Evolutionary conservation across 345 rosid genomes (phyloP).

Genomic region (Diplotaxis tenuifolia): DNA sequence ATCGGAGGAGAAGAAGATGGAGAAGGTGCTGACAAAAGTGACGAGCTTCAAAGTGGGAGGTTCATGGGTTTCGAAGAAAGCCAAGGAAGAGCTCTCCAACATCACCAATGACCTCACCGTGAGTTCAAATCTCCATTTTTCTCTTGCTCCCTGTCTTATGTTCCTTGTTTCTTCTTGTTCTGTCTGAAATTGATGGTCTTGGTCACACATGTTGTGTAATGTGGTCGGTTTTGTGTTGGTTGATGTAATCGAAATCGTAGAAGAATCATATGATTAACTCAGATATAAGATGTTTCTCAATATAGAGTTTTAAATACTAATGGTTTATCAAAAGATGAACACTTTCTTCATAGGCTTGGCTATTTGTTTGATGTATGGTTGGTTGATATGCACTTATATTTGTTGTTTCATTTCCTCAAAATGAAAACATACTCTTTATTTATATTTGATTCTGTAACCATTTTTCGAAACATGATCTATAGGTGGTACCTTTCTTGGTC

Average conservation of each 20-base stretch:
- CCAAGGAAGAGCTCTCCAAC: conserved; percentile 83
- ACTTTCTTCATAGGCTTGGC: too few relatives aligned
- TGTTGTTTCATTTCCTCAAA: not conserved
- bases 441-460: not conserved
- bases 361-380: not conserved
- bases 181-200: not conserved
- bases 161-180: not conserved
- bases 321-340: not conserved
- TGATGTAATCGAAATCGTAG: not conserved
- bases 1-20: conserved; percentile 47
- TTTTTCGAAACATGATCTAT: not conserved
- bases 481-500: not conserved
- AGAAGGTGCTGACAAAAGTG: conserved; percentile 86
- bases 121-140: conserved; percentile 8
- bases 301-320: not conserved
- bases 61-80: conserved; percentile 91
- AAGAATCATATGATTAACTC: not conserved
- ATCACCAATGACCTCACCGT: conserved; percentile 81
- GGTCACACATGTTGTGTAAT: not conserved
- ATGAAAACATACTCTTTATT: not conserved
- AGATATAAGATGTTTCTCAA: not conserved
- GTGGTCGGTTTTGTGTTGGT: not conserved
- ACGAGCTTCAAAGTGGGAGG: conserved; percentile 79
- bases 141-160: not conserved
- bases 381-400: not conserved